Conservation (phyloP, 1,139 yeast genomes). For the Scheffersomyces segobiensis region DNA sequence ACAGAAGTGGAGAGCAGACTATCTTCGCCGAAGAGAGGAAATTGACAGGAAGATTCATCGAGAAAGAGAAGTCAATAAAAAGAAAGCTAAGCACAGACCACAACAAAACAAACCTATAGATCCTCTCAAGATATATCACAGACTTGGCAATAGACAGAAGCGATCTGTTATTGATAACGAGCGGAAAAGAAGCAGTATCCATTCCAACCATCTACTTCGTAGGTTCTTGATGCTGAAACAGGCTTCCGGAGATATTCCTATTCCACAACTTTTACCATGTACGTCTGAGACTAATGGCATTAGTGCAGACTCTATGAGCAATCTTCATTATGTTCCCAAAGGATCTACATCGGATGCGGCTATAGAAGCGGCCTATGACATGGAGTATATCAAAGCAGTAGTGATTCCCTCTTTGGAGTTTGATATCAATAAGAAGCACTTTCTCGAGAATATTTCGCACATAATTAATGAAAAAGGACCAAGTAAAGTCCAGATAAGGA, state of each 20-base stretch:
- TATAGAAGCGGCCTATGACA: constrained; percentile 33
- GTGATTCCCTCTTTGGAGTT: constrained; percentile 39
- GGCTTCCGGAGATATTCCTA: constrained; percentile 25
- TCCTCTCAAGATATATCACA: constrained; percentile 3
- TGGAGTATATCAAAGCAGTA: constrained; percentile 32
- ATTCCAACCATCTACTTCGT: constrained; percentile 22
- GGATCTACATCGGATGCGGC: constrained; percentile 21
- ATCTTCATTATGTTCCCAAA: constrained; percentile 14
- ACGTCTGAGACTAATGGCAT: constrained; percentile 16
- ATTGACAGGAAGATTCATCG: constrained; percentile 4
- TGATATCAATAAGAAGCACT: constrained; percentile 32
- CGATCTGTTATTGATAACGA: constrained; percentile 9
- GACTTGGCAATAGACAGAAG: constrained; percentile 6
- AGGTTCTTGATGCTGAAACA: constrained; percentile 34
- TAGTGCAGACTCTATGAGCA: constrained; percentile 6
- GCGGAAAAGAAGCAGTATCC: constrained; percentile 10
- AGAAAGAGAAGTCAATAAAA: neutral
- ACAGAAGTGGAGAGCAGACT: constrained; percentile 20
- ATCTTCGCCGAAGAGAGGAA: constrained; percentile 8
- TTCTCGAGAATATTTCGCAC: constrained; percentile 17
- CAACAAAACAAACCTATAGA: constrained; percentile 2
- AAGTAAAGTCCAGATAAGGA: constrained; percentile 28
- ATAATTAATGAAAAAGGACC: constrained; percentile 41
- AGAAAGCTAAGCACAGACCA: neutral
- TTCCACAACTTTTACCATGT: constrained; percentile 36